Base-by-base conservation (phyloP, 179 eudicot species). In the Carnegiea gigantea region DNA sequence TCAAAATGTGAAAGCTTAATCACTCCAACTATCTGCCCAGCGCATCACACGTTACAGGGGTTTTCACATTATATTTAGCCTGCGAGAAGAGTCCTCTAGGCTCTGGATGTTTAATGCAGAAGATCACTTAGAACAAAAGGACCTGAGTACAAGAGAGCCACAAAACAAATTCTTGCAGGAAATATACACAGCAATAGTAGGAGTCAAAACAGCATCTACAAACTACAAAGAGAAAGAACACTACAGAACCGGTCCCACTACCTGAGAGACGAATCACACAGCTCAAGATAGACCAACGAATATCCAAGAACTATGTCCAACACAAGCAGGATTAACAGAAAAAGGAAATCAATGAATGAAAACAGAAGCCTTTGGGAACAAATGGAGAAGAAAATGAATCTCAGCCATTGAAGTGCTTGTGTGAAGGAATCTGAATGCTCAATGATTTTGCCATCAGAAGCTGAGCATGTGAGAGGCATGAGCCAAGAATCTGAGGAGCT, bases 321-420 rank as follows among this genome's bases (percentile, higher is more conserved):
- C 38, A 80, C 48, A 24, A 49, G 12, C 64, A 84, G 49, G 46
- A 84, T 70, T 2, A 84, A 60, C 2, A 84, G 2, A 33, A 84
- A 77, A 1, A 80, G 24, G 53, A 76, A 46, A 76, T 84, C 48
- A 44, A 84, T 71, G 80, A 77, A 76, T 70, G 83, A 76, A 60
- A 80, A 70, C 9, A 84, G 36, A 76, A 84, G 80, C 59, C 86
- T 84, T 48, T 84, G 86, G 44, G 86, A 83, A 76, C 86, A 84
- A 6, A 83, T 83, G 30, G 86, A 84, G 49, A 84, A 30, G 40
- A 84, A 76, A 17, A 84, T 84, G 83, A 84, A 84, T 80, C 83
- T 80, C 6, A 76, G 4, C 86, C 86, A 84, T 76, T 84, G 83
- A 77, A 84, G 54, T 2, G 68, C 77, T 77, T 80, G 83, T 77